Evolutionary conservation across 1,139 yeast species (phyloP), one percentile per base, ranked within the genome.

Genomic region (Citeromyces hawaiiensis): DNA sequence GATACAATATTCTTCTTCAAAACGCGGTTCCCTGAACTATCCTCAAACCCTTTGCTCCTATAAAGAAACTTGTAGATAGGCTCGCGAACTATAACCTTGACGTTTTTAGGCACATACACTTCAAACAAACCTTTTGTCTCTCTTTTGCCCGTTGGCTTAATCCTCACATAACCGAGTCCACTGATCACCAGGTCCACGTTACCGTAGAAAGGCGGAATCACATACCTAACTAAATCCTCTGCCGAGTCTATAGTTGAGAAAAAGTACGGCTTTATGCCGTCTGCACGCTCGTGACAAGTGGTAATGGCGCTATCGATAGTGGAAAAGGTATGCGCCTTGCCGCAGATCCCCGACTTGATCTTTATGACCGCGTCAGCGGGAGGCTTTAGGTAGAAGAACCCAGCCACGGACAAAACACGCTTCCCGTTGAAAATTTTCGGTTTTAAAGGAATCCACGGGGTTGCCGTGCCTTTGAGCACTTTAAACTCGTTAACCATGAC

Each of bases 181-280:
- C 77, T 73, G 11, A 86, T 50, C 0, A 83, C 83, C 21, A 85
- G 51, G 48, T 83, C 91, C 15, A 81, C 63, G 2, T 75, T 60
- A 0, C 88, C 93, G 39, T 59, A 61, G 47, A 79, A 79, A n/a
- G 83, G 83, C 0, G 88, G 87, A 4, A 80, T 60, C 2, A 70
- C 61, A 44, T 63, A 75, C 40, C 74, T 59, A 2, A 55, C 62
- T 47, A 68, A 52, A 3, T 54, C 48, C 2, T 55, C 49, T 13
- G 53, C 50, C 1, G 66, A 58, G 41, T 57, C 58, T 14, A 52
- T 50, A 8, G 49, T 50, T n/a, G 53, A 49, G 1, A 65, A 54
- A 40, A 61, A 58, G 41, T 71, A 61, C 17, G 55, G 49, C 25
- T 58, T 57, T 35, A 60, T 42, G 2, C 64, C 57, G 37, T 53